phyloP scores from a whole-genome alignment of 768 basidiomycete genomes.

The Wakefieldia striispora region DNA sequence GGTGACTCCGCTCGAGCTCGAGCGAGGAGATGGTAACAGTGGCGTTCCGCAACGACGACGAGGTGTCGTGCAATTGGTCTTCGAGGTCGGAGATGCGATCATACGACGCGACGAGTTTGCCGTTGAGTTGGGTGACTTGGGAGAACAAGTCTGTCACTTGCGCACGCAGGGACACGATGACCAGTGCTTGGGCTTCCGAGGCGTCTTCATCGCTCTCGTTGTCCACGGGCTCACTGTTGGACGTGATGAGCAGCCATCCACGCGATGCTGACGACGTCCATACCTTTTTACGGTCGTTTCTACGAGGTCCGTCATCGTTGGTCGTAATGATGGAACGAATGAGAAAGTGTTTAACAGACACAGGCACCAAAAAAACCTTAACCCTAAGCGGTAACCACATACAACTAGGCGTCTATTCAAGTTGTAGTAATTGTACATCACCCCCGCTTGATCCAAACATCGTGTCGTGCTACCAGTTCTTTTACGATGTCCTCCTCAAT shows the following conservation, averaged over 20 bases:
- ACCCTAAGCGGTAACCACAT: slow-evolving; percentile 2
- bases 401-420: background rate
- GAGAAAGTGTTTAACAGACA: background rate
- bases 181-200: slow-evolving; percentile 74
- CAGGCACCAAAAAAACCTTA: slow-evolving; percentile 13
- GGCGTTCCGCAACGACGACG: slow-evolving; percentile 55
- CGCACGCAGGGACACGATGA: slow-evolving; percentile 74
- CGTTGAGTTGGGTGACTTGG: slow-evolving; percentile 88
- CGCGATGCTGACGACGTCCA: background rate
- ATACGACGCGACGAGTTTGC: slow-evolving; percentile 90
- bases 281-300: slow-evolving; percentile 14
- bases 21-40: slow-evolving; percentile 72
- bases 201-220: slow-evolving; percentile 30
- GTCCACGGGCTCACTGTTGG: slow-evolving; percentile 1
- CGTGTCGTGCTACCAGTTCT: slow-evolving; percentile 74
- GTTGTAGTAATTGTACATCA: slow-evolving; percentile 2
- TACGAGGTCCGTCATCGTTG: slow-evolving; percentile 11
- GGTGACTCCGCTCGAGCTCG: slow-evolving; percentile 81
- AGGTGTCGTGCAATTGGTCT: slow-evolving; percentile 75
- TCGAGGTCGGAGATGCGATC: slow-evolving; percentile 92
- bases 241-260: slow-evolving; percentile 3
- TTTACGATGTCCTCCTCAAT: slow-evolving; percentile 91
- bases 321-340: background rate
- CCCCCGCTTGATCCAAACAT: slow-evolving; percentile 52
- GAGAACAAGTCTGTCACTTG: slow-evolving; percentile 87